These are phyloP conservation scores for Stagonosporopsis vannaccii DNA, from an alignment of 2,329 filamentous ascomycete species.

Conservation along the genomic window DNA sequence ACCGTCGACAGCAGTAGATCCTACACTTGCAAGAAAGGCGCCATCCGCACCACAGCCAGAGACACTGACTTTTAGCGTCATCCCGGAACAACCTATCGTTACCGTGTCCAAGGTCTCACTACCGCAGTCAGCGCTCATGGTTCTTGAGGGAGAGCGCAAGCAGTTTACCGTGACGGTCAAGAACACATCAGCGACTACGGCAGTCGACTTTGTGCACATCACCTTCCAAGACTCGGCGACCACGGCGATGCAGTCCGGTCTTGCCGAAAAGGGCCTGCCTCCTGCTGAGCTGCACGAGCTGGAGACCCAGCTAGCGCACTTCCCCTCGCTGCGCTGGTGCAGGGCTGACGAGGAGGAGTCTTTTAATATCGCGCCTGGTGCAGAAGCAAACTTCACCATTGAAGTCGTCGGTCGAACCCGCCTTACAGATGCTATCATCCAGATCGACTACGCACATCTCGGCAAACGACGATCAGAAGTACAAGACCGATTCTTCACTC, in stretches of 20 bases:
- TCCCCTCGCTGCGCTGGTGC: constrained; percentile 65
- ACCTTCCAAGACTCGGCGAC: constrained; percentile 91
- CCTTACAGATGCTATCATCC: constrained; percentile 77
- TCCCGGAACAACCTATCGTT: constrained; percentile 79
- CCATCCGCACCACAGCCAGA: constrained; percentile 43
- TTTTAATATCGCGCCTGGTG: constrained; percentile 69
- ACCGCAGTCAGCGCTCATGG: constrained; percentile 85
- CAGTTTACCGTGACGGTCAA: constrained; percentile 79
- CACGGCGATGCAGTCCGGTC: constrained; percentile 74
- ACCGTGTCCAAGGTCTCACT: constrained; percentile 78
- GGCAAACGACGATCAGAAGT: constrained; percentile 73
- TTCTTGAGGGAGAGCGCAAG: constrained; percentile 86
- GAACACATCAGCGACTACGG: constrained; percentile 73
- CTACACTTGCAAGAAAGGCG: constrained; percentile 30
- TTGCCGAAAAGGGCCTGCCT: constrained; percentile 78
- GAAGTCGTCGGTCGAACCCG: constrained; percentile 88
- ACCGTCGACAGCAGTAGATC: constrained; percentile 44
- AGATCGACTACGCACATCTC: constrained; percentile 87
- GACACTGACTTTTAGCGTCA: constrained; percentile 73
- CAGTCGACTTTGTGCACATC: constrained; percentile 84
- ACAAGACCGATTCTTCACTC: constrained; percentile 78
- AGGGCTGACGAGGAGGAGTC: constrained; percentile 57
- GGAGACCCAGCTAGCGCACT: constrained; percentile 78
- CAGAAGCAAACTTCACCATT: constrained; percentile 76
- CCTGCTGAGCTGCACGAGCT: constrained; percentile 85